Evolutionary conservation across 257 asterid species (phyloP).

Genomic region (Scutellaria galericulata): DNA sequence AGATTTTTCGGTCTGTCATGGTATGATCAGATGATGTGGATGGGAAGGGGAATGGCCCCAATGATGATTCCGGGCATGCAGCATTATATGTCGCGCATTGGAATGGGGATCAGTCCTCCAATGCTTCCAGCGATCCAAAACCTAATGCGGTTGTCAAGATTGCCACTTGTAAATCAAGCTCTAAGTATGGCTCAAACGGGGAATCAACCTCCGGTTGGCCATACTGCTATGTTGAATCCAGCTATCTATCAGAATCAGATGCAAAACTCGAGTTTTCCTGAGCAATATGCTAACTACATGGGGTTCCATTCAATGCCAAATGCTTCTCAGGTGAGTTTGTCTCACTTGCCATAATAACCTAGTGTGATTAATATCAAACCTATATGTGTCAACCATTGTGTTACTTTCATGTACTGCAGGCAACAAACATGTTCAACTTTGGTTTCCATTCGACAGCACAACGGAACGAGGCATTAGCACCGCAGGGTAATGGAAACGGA

Average conservation of each 20-base stretch:
- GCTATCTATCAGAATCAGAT: conserved; percentile 56
- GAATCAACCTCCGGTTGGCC: conserved; percentile 51
- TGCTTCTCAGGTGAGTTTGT: conserved; percentile 57
- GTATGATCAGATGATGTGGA: conserved; percentile 73
- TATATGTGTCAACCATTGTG: not conserved
- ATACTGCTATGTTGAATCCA: conserved; percentile 34
- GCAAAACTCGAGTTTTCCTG: conserved; percentile 52
- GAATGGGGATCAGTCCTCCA: conserved; percentile 66
- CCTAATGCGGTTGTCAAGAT: conserved; percentile 60
- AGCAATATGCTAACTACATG: conserved; percentile 69
- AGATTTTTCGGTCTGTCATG: not conserved
- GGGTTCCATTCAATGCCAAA: conserved; percentile 58
- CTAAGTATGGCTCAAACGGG: conserved; percentile 36
- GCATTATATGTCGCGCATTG: conserved; percentile 69
- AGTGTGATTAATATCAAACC: not conserved
- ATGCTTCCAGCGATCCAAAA: conserved; percentile 56
- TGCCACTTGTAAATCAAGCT: conserved; percentile 56
- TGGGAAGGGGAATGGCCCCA: conserved; percentile 84
- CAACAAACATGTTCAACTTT: conserved; percentile 55
- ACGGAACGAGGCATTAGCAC: conserved; percentile 44
- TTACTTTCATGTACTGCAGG: conserved; percentile 43
- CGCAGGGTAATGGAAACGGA: conserved; percentile 47
- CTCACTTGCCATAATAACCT: not conserved
- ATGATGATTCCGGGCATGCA: conserved; percentile 77
- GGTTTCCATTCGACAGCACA: conserved; percentile 50